These are phyloP conservation scores for Coemansia reversa DNA, from an alignment of 192 early-diverging fungal species.

Conservation along the genomic window DNA sequence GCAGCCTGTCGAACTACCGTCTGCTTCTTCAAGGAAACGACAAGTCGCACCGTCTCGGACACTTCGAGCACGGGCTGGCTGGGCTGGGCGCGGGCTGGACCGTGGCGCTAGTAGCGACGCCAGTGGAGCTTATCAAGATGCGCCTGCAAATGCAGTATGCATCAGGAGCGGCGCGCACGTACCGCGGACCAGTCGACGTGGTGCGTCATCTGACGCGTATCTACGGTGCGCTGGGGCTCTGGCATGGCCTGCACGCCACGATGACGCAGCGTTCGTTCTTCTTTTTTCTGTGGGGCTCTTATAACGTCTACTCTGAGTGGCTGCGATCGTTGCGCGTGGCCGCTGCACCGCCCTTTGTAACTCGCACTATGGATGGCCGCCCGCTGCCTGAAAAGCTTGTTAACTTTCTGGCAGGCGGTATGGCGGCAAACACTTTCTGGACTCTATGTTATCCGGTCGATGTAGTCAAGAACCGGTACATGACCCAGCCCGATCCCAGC, in stretches of 20 bases:
- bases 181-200: constrained; percentile 85
- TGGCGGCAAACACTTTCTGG: constrained; percentile 93
- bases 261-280: constrained; percentile 88
- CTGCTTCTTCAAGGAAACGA: constrained; percentile 67
- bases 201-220: constrained; percentile 67
- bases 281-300: constrained; percentile 58
- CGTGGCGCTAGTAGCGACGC: constrained; percentile 78
- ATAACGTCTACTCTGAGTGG: constrained; percentile 56
- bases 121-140: constrained; percentile 74
- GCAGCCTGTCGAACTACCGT: constrained; percentile 80
- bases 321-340: constrained; percentile 50
- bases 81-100: constrained; percentile 74
- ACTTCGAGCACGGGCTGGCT: constrained; percentile 71
- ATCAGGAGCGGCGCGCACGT: constrained; percentile 64
- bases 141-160: constrained; percentile 75
- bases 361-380: constrained; percentile 9
- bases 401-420: constrained; percentile 75
- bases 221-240: constrained; percentile 79
- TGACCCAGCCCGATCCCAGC: constrained; percentile 82
- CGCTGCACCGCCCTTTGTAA: constrained; percentile 23
- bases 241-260: constrained; percentile 81
- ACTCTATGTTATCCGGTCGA: constrained; percentile 77
- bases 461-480: constrained; percentile 90
- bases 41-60: constrained; percentile 56
- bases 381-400: constrained; percentile 60